Conservation (phyloP, 2,329 filamentous ascomycete genomes). For the Plectosphaerella cucumerina region DNA sequence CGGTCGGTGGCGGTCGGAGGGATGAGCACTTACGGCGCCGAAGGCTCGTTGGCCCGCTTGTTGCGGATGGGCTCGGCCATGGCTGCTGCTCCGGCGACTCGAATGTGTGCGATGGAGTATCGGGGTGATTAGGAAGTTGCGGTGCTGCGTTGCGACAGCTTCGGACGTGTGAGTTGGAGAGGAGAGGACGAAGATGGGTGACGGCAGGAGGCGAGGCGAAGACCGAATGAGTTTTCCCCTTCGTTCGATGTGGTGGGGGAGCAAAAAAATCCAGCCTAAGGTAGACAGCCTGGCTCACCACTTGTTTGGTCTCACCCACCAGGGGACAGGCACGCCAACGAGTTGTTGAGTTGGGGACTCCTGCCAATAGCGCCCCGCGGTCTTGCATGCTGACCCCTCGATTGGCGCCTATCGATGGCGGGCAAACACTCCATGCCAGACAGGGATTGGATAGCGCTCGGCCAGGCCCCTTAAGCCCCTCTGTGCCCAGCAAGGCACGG, state of each 20-base stretch:
- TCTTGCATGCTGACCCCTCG: neutral
- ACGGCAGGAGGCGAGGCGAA: neutral
- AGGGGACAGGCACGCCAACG: constrained; percentile 6
- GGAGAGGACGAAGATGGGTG: constrained; percentile 3
- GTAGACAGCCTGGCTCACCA: neutral
- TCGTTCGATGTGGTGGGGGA: constrained; percentile 13
- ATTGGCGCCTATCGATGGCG: too few relatives aligned
- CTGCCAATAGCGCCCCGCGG: neutral
- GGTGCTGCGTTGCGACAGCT: neutral
- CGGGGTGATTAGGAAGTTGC: too few relatives aligned
- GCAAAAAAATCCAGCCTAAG: constrained; percentile 10
- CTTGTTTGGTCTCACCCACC: constrained; percentile 1
- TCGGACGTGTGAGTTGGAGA: constrained; percentile 6
- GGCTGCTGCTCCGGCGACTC: constrained; percentile 8
- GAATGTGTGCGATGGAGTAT: neutral
- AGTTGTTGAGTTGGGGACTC: constrained; percentile 4
- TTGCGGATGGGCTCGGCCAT: constrained; percentile 64
- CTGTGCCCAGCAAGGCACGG: too few relatives aligned
- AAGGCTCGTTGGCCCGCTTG: constrained; percentile 52
- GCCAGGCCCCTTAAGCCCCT: too few relatives aligned
- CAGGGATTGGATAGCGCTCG: too few relatives aligned
- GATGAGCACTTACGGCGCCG: constrained; percentile 51
- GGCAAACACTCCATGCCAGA: too few relatives aligned
- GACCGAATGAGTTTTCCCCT: constrained; percentile 7
- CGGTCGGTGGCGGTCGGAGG: constrained; percentile 3